Evolutionary conservation across 495 filamentous ascomycete species (phyloP), one percentile per base, ranked within the genome.

Genomic region (Xylaria acuta): DNA sequence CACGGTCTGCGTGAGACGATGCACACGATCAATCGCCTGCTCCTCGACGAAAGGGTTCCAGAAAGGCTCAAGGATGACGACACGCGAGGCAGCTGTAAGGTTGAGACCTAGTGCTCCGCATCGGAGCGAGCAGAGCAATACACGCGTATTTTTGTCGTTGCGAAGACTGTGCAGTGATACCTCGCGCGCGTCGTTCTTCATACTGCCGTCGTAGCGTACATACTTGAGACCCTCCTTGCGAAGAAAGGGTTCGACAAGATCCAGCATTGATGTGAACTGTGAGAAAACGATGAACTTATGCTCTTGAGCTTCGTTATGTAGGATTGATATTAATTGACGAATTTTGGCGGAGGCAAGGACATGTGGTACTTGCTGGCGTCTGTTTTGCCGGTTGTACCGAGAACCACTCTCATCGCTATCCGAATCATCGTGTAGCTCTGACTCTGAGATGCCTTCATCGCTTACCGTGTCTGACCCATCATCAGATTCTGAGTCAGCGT

Each of bases 21-120:
- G 96, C 58, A 99, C 96, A 54, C 96, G 94, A 80, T 99, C 96
- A 75, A 99, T 99, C 12, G 96, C 96, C 86, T 98, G 96, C 80
- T 98, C 96, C 86, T 99, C 96, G 34, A 98, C 92, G 75, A 99
- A 99, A 84, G 59, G 96, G 82, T 99, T 99, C 96, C 96, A 99
- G 81, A 98, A 99, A 0, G 96, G 96, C 78, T 99, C 96, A 40
- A 99, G 83, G 77, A 99, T 98, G 49, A 99, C 89, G 11, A 99
- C 96, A 45, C 96, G 88, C 72, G 92, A 94, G 20, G 96, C 96
- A 0, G 95, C 96, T 5, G 97, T 98, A 38, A 99, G 86, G 80
- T 99, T 99, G 20, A 99, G 88, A 3, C 96, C 96, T 51, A 99
- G 80, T 18, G 94, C 94, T 73, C 96, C 96, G 78, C 96, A 97